Base-by-base conservation (phyloP, 148 eudicot genomes). In the Linanthus parryae region DNA sequence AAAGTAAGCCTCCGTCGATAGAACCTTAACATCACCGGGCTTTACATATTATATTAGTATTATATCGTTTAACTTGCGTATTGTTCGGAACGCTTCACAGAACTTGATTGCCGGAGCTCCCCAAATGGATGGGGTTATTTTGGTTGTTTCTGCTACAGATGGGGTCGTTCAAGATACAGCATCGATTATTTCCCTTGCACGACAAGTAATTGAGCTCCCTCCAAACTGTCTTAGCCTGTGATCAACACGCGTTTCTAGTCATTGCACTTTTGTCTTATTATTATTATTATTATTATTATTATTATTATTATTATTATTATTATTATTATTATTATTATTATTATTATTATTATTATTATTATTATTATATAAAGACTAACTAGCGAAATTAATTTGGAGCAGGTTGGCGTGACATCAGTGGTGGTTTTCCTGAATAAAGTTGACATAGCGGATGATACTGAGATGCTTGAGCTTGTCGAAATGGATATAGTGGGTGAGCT, bases 71-170 rank as follows among this genome's bases (percentile, higher is more conserved):
- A n/a, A n/a, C n/a, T n/a, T n/a, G n/a, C n/a, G n/a, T n/a, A n/a
- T n/a, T n/a, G n/a, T n/a, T n/a, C n/a, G n/a, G n/a, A n/a, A n/a
- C n/a, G n/a, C n/a, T 28, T 31, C 36, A 59, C 78, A 92, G 96
- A 88, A 88, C 68, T 84, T 92, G 99, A 88, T 92, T 54, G 84
- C 96, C 56, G 96, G 96, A 61, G 99, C 96, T 68, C 94, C 99
- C 55, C 99, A 92, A 70, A 87, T 92, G 91, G 99, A 87, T 75
- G 96, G 94, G 20, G 99, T 88, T 56, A 82, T 87, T 65, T 75
- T 88, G 44, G 96, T 84, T 66, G 96, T 87, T 33, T 92, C 99
- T 69, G 90, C 90, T 41, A 96, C 96, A 30, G 99, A 92, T 70
- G 96, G 99, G 31, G 94, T 88, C 46, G 84, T 92, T 96, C 99